These are phyloP conservation scores for Endocalyx cinctus DNA, from an alignment of 2,329 filamentous ascomycete species.

Conservation along the genomic window DNA sequence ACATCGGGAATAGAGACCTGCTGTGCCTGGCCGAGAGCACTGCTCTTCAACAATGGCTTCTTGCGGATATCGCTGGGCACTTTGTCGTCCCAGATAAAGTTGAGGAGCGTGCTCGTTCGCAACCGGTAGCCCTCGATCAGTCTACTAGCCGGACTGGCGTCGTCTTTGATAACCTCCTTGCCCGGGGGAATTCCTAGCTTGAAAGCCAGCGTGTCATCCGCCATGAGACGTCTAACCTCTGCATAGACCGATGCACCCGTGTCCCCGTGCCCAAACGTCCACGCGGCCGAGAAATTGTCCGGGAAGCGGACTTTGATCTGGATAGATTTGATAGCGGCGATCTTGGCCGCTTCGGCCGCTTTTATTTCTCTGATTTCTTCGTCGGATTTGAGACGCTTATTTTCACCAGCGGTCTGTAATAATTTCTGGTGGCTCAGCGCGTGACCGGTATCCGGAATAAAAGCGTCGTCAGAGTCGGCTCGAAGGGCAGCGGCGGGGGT, in stretches of 20 bases:
- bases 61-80: slow-evolving; percentile 17
- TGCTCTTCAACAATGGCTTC: slow-evolving; percentile 41
- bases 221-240: slow-evolving; percentile 70
- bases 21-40: slow-evolving; percentile 49
- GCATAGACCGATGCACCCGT: slow-evolving; percentile 69
- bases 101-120: slow-evolving; percentile 66
- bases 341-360: slow-evolving; percentile 58
- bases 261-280: slow-evolving; percentile 62
- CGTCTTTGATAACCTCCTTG: slow-evolving; percentile 45
- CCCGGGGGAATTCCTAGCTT: slow-evolving; percentile 61
- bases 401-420: slow-evolving; percentile 58
- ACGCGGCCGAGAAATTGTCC: slow-evolving; percentile 74
- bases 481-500: slow-evolving; percentile 71
- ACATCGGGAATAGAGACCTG: slow-evolving; percentile 53
- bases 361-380: slow-evolving; percentile 71
- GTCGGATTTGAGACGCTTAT: slow-evolving; percentile 77
- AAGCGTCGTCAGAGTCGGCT: slow-evolving; percentile 68
- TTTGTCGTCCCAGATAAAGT: slow-evolving; percentile 32
- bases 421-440: slow-evolving; percentile 70
- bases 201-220: slow-evolving; percentile 61
- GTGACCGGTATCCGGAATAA: slow-evolving; percentile 69
- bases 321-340: slow-evolving; percentile 63
- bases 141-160: slow-evolving; percentile 40
- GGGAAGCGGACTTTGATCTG: slow-evolving; percentile 81
- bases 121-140: slow-evolving; percentile 74